A percentile compares a stretch with the other conserved stretches of the same genome.
Evolutionary conservation across 495 filamentous ascomycete genomes (phyloP).

Genomic region (Aspergillus hancockii): DNA sequence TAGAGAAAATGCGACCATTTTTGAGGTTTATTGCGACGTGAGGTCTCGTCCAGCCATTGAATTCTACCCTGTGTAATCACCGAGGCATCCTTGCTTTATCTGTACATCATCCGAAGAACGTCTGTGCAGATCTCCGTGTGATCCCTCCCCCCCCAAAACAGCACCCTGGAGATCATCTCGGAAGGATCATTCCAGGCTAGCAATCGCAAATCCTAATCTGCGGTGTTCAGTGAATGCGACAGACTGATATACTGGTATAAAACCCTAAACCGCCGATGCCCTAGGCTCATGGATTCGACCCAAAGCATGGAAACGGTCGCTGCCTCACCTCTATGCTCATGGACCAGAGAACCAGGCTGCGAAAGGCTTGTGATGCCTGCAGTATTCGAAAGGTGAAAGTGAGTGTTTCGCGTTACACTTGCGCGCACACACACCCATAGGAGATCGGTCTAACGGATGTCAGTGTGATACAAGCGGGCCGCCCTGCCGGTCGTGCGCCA

Average conservation of each 20-base stretch:
- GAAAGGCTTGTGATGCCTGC: constrained; percentile 83
- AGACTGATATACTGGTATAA: constrained; percentile 8
- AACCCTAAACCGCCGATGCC: constrained; percentile 6
- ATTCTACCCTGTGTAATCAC: background rate
- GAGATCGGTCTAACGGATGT: constrained; percentile 9
- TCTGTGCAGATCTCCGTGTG: background rate
- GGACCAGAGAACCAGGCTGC: constrained; percentile 56
- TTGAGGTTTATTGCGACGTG: constrained; percentile 6
- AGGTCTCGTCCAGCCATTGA: background rate
- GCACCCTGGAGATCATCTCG: background rate
- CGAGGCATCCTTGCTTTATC: background rate
- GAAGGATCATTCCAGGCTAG: background rate
- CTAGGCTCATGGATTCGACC: constrained; percentile 13
- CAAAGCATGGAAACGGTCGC: constrained; percentile 29
- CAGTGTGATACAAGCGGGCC: constrained; percentile 81
- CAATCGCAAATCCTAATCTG: background rate
- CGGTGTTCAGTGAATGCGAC: constrained; percentile 9
- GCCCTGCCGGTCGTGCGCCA: constrained; percentile 77
- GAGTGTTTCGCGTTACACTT: constrained; percentile 12
- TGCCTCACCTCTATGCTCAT: constrained; percentile 29
- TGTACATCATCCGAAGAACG: background rate
- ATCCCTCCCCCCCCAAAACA: background rate
- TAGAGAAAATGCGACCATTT: constrained; percentile 5
- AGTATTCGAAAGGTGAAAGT: constrained; percentile 87
- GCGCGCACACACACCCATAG: background rate